Percentiles rank a stretch among this genome's conserved stretches.
Conservation (phyloP, 352 stramenopile genomes). For the Phytophthora ramorum region DNA sequence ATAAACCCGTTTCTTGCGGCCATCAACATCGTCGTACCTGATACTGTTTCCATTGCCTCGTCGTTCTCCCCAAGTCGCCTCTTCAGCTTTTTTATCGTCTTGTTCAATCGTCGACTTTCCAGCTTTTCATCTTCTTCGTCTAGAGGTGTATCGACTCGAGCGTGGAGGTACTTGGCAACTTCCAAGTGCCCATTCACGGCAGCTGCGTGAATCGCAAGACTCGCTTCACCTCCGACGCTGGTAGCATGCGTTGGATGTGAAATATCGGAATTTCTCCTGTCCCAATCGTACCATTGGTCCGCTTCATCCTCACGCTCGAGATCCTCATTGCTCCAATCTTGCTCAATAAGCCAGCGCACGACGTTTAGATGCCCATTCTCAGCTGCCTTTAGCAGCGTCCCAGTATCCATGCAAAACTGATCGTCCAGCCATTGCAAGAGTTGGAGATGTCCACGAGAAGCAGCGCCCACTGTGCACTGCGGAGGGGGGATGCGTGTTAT, state of each 20-base stretch:
- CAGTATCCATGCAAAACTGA: background rate
- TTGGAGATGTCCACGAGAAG: background rate
- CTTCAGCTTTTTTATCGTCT: background rate
- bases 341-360: conserved; percentile 8
- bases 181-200: background rate
- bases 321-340: conserved; percentile 1
- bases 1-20: conserved; percentile 1
- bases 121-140: background rate
- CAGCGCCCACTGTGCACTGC: background rate
- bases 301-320: background rate
- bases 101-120: background rate
- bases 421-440: conserved; percentile 4
- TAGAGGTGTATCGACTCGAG: background rate
- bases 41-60: background rate
- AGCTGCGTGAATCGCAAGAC: background rate
- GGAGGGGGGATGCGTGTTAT: background rate
- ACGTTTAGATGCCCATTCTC: background rate
- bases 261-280: background rate
- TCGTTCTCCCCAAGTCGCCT: background rate
- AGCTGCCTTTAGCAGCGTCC: background rate
- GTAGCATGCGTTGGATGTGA: background rate
- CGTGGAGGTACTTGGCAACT: background rate
- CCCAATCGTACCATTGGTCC: background rate
- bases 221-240: background rate
- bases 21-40: background rate